These are phyloP conservation scores for Hordeum vulgare DNA, from an alignment of 176 grass and related monocot species.

Conservation along the genomic window DNA sequence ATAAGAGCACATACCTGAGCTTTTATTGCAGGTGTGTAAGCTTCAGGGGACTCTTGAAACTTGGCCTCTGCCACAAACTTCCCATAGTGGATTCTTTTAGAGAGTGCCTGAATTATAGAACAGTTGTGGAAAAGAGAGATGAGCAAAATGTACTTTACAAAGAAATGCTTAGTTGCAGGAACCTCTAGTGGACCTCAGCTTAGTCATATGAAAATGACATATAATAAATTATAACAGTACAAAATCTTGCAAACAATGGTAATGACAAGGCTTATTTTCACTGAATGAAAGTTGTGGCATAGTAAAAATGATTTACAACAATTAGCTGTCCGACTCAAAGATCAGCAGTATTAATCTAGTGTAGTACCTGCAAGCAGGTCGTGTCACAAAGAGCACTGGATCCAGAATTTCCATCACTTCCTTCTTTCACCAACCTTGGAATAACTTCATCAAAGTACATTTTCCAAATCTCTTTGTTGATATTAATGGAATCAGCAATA, in stretches of 20 bases:
- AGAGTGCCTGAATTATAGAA: constrained; percentile 58
- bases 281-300: neutral
- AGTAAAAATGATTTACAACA: neutral
- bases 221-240: neutral
- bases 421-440: constrained; percentile 72
- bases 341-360: neutral
- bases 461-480: constrained; percentile 86
- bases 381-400: constrained; percentile 90
- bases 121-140: neutral
- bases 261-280: neutral
- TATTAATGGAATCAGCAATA: constrained; percentile 79
- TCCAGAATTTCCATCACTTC: constrained; percentile 84
- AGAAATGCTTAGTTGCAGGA: constrained; percentile 1
- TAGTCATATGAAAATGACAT: neutral
- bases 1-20: constrained; percentile 38
- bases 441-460: constrained; percentile 89
- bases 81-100: constrained; percentile 97
- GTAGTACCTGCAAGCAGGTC: constrained; percentile 74
- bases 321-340: neutral
- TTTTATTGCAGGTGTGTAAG: constrained; percentile 65
- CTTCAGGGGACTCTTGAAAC: constrained; percentile 55
- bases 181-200: neutral
- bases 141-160: neutral
- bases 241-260: neutral
- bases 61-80: constrained; percentile 98